Evolutionary conservation across 768 basidiomycete species (phyloP), one percentile per base, ranked within the genome.

Genomic region (Coprinopsis marcescibilis): DNA sequence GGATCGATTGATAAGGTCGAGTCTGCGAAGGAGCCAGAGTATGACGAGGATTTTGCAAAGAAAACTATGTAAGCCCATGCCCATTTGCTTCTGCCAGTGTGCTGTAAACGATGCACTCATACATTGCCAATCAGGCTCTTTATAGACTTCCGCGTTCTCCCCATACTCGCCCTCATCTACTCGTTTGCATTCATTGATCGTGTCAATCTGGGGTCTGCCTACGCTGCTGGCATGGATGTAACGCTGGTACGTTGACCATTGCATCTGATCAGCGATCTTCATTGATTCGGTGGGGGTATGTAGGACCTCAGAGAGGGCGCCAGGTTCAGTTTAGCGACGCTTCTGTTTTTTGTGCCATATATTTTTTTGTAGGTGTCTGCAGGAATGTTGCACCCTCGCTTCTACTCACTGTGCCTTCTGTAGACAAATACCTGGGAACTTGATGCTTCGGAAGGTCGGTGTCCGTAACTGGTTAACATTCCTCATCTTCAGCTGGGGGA

Each of bases 381-480:
- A 19, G n/a, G 23, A 4, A 17, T 21, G 14, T 15, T 20, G 29
- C 14, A 35, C 21, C 35, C 29, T 5, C 5, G 7, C 39, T 23
- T 40, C 10, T 25, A 11, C 19, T 11, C 17, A 17, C 12, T 40
- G 15, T 19, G 14, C 15, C 27, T 43, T 8, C 39, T 55, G 27
- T 41, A 75, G 72, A 8, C 72, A 76, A 55, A 58, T 76, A 26
- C 74, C 74, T 11, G 70, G 70, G 26, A 75, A 69, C 52, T 58
- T 72, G 11, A 57, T 72, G 15, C 60, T 76, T 21, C 66, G 70
- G 25, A 62, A 61, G 48, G 61, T 74, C 27, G 72, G 72, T 7
- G 68, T 68, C 25, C 66, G 71, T 27, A 71, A 73, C 51, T 72
- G 67, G 66, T 57, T 76, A 29, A 64, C 71, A 2, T 66, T 69